Evolutionary conservation across 768 basidiomycete species (phyloP).

Genomic region (Pleurotus platypus): DNA sequence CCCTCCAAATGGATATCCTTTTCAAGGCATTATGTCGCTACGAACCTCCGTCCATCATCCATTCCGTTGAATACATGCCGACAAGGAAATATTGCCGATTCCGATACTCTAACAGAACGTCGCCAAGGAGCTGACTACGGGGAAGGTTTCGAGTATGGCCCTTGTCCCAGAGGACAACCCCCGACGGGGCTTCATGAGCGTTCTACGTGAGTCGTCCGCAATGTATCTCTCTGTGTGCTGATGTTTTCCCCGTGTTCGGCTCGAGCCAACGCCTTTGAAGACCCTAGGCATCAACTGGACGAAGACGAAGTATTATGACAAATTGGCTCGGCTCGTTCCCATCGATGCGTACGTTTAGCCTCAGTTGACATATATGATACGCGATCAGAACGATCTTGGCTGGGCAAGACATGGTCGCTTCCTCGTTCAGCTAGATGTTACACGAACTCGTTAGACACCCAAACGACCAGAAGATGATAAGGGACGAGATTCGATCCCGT

Average conservation of each 20-base stretch:
- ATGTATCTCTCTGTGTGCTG: no score
- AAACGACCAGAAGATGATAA: constrained; percentile 39
- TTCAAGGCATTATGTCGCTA: constrained; percentile 6
- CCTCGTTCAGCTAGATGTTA: constrained; percentile 38
- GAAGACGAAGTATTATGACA: constrained; percentile 24
- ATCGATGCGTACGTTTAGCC: neutral
- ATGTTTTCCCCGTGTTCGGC: constrained; percentile 2
- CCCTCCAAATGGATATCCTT: constrained; percentile 13
- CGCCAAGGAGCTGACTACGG: neutral
- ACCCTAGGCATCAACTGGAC: constrained; percentile 10
- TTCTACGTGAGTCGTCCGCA: constrained; percentile 23
- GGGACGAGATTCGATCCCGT: constrained; percentile 35
- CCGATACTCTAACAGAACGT: constrained; percentile 1
- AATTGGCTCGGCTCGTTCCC: constrained; percentile 17
- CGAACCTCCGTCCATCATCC: neutral
- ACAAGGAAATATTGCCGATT: neutral
- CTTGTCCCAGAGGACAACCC: neutral
- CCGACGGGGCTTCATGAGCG: constrained; percentile 29
- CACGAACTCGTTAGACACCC: constrained; percentile 42
- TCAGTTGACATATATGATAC: neutral
- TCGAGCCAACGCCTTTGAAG: constrained; percentile 13
- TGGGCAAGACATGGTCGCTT: constrained; percentile 39
- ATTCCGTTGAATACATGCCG: constrained; percentile 1
- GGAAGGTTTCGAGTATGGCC: neutral
- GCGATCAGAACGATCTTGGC: constrained; percentile 10